Conservation (phyloP, 306 rosid species). For the Fragaria nilgerrensis region DNA sequence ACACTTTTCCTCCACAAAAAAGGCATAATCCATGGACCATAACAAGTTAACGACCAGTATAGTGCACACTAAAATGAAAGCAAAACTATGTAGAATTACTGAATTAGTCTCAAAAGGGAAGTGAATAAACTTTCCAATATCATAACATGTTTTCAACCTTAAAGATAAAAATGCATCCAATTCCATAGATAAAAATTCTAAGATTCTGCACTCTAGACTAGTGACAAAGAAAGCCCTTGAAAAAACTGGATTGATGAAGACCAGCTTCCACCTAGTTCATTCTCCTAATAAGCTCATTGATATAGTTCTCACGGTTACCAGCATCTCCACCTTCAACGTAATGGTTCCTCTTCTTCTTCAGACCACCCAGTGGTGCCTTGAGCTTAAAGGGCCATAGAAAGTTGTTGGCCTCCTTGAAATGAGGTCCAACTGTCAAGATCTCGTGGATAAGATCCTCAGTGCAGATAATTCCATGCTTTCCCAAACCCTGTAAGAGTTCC, state of each 20-base stretch:
- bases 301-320: conserved; percentile 81
- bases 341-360: conserved; percentile 90
- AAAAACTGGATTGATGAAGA: conserved; percentile 2
- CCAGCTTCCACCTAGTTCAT: conserved; percentile 46
- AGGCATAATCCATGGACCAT: too few relatives aligned
- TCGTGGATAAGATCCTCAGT: conserved; percentile 82
- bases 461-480: conserved; percentile 66
- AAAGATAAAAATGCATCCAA: not conserved
- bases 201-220: conserved; percentile 17
- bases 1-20: too few relatives aligned
- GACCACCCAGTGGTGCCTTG: conserved; percentile 90
- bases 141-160: conserved; percentile 2
- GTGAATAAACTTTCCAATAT: not conserved
- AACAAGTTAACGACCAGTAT: too few relatives aligned
- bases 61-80: not conserved
- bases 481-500: conserved; percentile 50
- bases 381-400: conserved; percentile 95
- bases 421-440: conserved; percentile 84
- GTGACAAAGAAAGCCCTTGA: conserved; percentile 8
- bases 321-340: conserved; percentile 97
- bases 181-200: not conserved
- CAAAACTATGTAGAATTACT: conserved; percentile 24
- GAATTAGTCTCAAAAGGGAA: conserved; percentile 13
- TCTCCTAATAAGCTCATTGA: conserved; percentile 83
- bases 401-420: conserved; percentile 87